These are phyloP conservation scores for Simplicillium aogashimaense DNA, from an alignment of 2,329 filamentous ascomycete species.

Conservation along the genomic window DNA sequence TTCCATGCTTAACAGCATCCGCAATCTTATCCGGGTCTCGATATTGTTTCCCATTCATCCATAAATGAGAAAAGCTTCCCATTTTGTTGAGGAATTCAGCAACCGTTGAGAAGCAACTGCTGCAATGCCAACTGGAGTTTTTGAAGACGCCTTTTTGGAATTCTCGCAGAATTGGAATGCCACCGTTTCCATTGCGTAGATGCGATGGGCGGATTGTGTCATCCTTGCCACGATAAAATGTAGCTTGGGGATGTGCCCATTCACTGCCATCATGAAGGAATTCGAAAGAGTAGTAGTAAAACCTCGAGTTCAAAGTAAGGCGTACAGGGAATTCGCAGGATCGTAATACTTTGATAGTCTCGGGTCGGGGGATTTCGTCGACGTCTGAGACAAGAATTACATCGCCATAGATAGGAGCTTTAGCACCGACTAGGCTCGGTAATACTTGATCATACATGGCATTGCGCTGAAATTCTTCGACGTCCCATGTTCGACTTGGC, in stretches of 20 bases:
- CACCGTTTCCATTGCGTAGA: constrained; percentile 37
- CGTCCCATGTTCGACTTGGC: constrained; percentile 32
- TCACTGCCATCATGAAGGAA: constrained; percentile 28
- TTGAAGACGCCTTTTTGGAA: constrained; percentile 32
- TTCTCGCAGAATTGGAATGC: constrained; percentile 24
- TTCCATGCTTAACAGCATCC: constrained; percentile 38
- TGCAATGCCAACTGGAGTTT: constrained; percentile 53
- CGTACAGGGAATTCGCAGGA: constrained; percentile 42
- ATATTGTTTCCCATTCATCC: constrained; percentile 39
- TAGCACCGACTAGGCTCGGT: constrained; percentile 29
- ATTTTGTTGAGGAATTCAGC: constrained; percentile 46
- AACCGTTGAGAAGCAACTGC: constrained; percentile 49
- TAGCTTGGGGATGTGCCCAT: constrained; percentile 52
- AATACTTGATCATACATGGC: constrained; percentile 49
- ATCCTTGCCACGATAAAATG: constrained; percentile 31
- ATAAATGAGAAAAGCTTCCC: constrained; percentile 43
- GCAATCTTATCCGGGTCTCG: constrained; percentile 38
- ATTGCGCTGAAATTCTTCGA: constrained; percentile 44
- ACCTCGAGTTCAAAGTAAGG: constrained; percentile 38
- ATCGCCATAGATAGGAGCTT: constrained; percentile 36
- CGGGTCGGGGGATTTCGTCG: constrained; percentile 48
- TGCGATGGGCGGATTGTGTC: constrained; percentile 42
- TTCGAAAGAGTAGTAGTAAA: constrained; percentile 51
- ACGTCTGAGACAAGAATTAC: constrained; percentile 51
- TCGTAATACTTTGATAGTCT: constrained; percentile 35